A percentile compares a stretch with the other conserved stretches of the same genome.
Conservation (phyloP, 2,329 filamentous ascomycete genomes). For the Hirsutella rhossiliensis region DNA sequence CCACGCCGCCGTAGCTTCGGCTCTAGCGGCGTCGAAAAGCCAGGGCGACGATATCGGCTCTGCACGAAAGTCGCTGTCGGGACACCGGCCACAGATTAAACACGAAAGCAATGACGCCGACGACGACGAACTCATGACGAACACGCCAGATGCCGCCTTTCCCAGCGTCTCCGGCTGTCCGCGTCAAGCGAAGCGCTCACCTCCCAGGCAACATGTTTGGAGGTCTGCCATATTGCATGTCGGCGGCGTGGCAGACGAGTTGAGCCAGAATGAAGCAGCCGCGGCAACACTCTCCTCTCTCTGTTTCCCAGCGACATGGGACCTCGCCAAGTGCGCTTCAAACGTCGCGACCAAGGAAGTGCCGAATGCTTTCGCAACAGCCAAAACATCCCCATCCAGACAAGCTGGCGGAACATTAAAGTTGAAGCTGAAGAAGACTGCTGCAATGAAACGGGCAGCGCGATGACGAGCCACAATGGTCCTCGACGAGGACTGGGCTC, state of each 20-base stretch:
- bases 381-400: too few species aligned
- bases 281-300: slow-evolving; percentile 14
- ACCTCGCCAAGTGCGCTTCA: not conserved
- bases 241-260: slow-evolving; percentile 6
- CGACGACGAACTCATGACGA: slow-evolving; percentile 1
- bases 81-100: too few species aligned
- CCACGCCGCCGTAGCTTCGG: not conserved
- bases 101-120: too few species aligned
- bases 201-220: slow-evolving; percentile 4
- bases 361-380: too few species aligned
- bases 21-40: not conserved
- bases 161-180: not conserved
- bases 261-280: slow-evolving; percentile 5
- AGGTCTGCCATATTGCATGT: slow-evolving; percentile 2
- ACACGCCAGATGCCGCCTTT: slow-evolving; percentile 4
- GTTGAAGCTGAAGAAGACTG: not conserved
- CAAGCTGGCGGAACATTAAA: too few species aligned
- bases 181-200: slow-evolving; percentile 6
- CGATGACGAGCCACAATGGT: too few species aligned
- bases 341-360: not conserved
- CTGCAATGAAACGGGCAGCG: not conserved
- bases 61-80: not conserved
- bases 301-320: slow-evolving; percentile 12
- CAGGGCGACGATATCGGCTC: not conserved
- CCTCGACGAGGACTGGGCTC: not conserved